Percentiles rank a stretch among this genome's conserved stretches.
Conservation (phyloP, 345 rosid genomes). For the Hevea brasiliensis region DNA sequence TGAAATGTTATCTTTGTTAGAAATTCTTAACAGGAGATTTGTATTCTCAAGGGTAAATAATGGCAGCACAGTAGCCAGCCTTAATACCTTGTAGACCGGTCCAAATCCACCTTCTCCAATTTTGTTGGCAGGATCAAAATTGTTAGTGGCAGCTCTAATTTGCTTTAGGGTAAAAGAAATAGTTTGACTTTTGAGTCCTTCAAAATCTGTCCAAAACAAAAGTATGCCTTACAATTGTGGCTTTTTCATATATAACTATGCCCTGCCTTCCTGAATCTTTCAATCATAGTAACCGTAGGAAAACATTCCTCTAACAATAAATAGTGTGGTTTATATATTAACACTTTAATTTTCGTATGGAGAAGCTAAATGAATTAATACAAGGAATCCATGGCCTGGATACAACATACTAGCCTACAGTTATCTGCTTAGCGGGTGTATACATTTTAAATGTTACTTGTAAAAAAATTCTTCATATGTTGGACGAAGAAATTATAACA, state of each 20-base stretch:
- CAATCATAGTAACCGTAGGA: not conserved
- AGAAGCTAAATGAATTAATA: too few relatives aligned
- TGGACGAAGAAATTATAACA: too few relatives aligned
- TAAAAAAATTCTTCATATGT: too few relatives aligned
- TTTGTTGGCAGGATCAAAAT: constrained; percentile 51
- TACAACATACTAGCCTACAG: too few relatives aligned
- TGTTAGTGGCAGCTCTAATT: constrained; percentile 48
- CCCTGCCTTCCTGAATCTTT: not conserved
- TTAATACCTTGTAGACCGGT: constrained; percentile 54
- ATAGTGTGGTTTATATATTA: not conserved
- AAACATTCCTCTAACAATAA: not conserved
- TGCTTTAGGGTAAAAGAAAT: constrained; percentile 48
- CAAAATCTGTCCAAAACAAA: constrained; percentile 19
- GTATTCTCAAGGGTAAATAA: not conserved
- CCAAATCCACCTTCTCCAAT: constrained; percentile 74
- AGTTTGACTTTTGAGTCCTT: constrained; percentile 20
- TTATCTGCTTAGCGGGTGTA: too few relatives aligned
- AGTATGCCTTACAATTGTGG: not conserved
- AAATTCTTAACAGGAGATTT: not conserved
- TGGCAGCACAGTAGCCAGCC: not conserved
- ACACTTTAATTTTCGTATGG: too few relatives aligned
- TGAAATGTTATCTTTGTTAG: not conserved
- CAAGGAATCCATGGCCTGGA: too few relatives aligned
- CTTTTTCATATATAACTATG: not conserved
- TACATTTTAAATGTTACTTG: too few relatives aligned